Evolutionary conservation across 768 basidiomycete species (phyloP), one percentile per base, ranked within the genome.

Genomic region (Dioszegia aurantiaca): DNA sequence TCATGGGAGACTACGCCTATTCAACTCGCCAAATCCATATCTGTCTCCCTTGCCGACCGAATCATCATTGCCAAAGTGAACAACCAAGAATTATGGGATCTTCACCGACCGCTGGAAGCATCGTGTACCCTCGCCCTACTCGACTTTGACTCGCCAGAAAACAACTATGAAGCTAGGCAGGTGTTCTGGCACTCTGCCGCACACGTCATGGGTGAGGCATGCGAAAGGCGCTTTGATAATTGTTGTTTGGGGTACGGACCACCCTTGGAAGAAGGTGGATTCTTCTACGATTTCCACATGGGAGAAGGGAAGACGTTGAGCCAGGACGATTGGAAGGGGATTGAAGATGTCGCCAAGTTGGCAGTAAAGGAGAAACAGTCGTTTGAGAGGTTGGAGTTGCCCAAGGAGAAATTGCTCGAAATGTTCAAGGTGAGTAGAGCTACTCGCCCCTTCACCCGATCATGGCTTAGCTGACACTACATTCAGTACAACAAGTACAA

Each of bases 131-230:
- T 99, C 24, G 85, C 90, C 64, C 72, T 99, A 17, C 81, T 98
- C 45, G 89, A 94, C 77, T 99, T 98, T 71, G 92, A 98, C 51
- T 69, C 68, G 8, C 62, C 64, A 4, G 65, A 66, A 43, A 68
- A 61, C 56, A 63, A 77, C 64, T 67, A 67, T 46, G 53, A 77
- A 86, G 92, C 94, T 59, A 92, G 97, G 78, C 87, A 87, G 68
- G 95, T 99, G 8, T 99, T 98, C 81, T 99, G 95, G 95, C 95
- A 98, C 77, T 98, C 95, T 17, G 97, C 93, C 24, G 95, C 95
- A 0, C 95, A 98, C 78, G 91, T 98, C 56, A 83, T 99, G 17
- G 95, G 95, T 43, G 95, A 99, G 78, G 88, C 94, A 55, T 85
- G 91, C 40, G 95, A 99, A 78, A 84, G 88, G 53, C 91, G 95